Conservation (phyloP, 1,139 yeast species). For the Pneumocystis murina region DNA sequence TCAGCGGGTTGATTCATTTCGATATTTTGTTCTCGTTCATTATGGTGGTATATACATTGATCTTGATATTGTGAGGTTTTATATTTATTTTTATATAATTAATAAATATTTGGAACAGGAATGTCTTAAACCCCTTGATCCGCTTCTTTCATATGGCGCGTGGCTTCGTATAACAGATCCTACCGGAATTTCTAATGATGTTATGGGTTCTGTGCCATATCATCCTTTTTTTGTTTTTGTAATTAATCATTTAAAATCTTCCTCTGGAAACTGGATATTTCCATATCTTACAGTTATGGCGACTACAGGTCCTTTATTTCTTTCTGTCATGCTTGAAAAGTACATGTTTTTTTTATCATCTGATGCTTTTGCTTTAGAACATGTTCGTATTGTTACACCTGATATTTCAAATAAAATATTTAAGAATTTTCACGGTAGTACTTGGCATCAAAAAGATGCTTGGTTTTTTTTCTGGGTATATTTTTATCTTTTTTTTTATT, state of each 20-base stretch:
- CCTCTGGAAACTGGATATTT: slow-evolving; percentile 49
- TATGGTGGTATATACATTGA: slow-evolving; percentile 88
- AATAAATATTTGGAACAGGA: slow-evolving; percentile 27
- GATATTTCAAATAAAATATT: not conserved
- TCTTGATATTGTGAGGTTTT: slow-evolving; percentile 43
- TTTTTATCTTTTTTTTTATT: not conserved
- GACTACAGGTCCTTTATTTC: slow-evolving; percentile 80
- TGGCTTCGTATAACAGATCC: slow-evolving; percentile 80
- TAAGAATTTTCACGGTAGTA: not conserved
- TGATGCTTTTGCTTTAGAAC: not conserved
- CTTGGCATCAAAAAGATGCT: not conserved
- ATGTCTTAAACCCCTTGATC: slow-evolving; percentile 62
- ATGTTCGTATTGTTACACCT: not conserved
- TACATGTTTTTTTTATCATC: slow-evolving; percentile 25
- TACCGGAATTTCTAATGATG: slow-evolving; percentile 83
- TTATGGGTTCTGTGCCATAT: slow-evolving; percentile 74
- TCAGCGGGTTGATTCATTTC: slow-evolving; percentile 81
- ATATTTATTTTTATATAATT: not conserved
- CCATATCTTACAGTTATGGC: slow-evolving; percentile 89
- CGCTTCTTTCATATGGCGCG: slow-evolving; percentile 65
- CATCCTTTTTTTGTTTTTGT: slow-evolving; percentile 75
- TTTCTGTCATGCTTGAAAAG: slow-evolving; percentile 76
- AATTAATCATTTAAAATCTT: slow-evolving; percentile 46
- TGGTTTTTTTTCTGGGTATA: not conserved
- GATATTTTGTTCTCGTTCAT: slow-evolving; percentile 69